These are phyloP conservation scores for Carpinus fangiana DNA, from an alignment of 306 rosid genomes.

Conservation along the genomic window DNA sequence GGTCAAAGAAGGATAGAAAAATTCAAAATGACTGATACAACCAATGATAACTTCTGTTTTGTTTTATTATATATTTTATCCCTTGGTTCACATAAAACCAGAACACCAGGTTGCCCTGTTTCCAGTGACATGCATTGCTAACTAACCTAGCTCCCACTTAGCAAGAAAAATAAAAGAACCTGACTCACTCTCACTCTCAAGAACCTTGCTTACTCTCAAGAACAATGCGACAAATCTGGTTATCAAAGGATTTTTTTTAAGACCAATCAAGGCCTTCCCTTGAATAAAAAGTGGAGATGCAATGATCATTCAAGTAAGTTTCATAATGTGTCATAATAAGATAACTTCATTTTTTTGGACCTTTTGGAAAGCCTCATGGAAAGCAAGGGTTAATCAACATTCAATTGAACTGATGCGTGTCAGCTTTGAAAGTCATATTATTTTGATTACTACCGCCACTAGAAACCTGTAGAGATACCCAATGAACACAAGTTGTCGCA, in stretches of 20 bases:
- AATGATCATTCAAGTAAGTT: neutral
- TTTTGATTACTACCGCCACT: too few species aligned
- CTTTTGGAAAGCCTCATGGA: neutral
- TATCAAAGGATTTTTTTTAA: conserved; percentile 12
- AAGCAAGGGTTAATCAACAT: neutral
- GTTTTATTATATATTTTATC: conserved; percentile 22
- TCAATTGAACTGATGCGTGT: neutral
- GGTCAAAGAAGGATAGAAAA: conserved; percentile 22
- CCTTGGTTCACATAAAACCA: conserved; percentile 23
- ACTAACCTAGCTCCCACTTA: conserved; percentile 29
- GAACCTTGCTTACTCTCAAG: neutral
- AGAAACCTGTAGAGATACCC: too few species aligned
- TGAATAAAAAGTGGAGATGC: neutral
- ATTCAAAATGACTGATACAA: neutral
- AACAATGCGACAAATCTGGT: conserved; percentile 24
- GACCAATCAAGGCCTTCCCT: conserved; percentile 26
- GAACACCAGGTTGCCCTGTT: conserved; percentile 49
- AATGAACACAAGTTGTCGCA: too few species aligned
- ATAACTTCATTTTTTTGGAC: neutral
- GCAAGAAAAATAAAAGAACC: conserved; percentile 4
- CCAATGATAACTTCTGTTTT: conserved; percentile 16
- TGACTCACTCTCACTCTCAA: neutral
- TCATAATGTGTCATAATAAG: neutral
- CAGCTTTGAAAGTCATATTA: neutral
- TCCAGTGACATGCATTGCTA: conserved; percentile 41